Evolutionary conservation across 345 rosid genomes (phyloP).

Genomic region (Populus simonii): DNA sequence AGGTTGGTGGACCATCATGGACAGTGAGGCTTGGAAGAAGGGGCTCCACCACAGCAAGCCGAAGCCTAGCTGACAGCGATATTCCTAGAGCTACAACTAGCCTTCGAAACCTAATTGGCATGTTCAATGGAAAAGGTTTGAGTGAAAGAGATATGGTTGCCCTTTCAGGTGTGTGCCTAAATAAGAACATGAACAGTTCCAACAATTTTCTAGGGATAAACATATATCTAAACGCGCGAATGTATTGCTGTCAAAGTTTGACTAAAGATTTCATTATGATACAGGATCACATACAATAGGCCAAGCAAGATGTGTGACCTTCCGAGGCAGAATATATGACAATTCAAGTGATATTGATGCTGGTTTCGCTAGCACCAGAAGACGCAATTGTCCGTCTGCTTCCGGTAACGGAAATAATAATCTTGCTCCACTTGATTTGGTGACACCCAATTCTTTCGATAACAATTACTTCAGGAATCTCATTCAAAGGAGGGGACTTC

Average conservation of each 20-base stretch:
- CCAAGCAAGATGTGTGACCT: not conserved
- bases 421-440: not conserved
- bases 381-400: not conserved
- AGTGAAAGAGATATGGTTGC: not conserved
- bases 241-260: too few relatives aligned
- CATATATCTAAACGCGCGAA: too few relatives aligned
- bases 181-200: too few relatives aligned
- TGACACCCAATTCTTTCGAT: not conserved
- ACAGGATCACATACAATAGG: not conserved
- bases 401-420: not conserved
- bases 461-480: not conserved
- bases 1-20: conserved; percentile 2
- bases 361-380: not conserved
- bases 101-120: not conserved
- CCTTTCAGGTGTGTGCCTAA: not conserved
- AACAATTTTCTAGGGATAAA: too few relatives aligned
- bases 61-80: not conserved
- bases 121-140: not conserved
- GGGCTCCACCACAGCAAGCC: not conserved
- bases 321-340: not conserved
- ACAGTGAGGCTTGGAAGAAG: too few relatives aligned
- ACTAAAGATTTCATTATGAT: not conserved
- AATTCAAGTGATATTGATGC: not conserved
- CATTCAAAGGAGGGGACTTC: not conserved
- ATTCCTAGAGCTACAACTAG: not conserved